Evolutionary conservation across 768 basidiomycete genomes (phyloP), one percentile per base, ranked within the genome.

Genomic region (Trametes villosa): DNA sequence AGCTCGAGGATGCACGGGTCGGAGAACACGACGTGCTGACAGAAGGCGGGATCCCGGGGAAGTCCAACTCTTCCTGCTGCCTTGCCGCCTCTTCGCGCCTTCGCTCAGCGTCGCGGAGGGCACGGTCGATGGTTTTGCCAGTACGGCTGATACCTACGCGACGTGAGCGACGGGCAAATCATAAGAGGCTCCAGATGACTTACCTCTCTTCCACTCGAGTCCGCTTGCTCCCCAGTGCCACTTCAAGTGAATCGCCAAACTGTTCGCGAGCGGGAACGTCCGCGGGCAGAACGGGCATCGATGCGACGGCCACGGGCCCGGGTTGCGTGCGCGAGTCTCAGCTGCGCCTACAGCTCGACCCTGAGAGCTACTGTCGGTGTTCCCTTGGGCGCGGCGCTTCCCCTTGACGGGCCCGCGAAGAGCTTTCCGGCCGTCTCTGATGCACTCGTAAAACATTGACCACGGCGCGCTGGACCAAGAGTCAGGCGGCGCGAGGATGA

Each of bases 161-260:
- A 40, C 17, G 20, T 12, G 15, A 27, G 29, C 17, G 9, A 33
- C 24, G 20, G 24, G 33, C 12, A 51, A 15, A 51, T 6, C 31
- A 36, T 22, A 4, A 22, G 18, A 33, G 9, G 22, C 27, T 15
- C 12, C 26, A 4, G 13, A 6, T 26, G 1, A 46, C 47, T 24
- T 46, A 67, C 66, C 66, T 33, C 41, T 34, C 42, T 50, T 62
- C 66, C 66, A 64, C 0, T 60, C 63, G 0, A 67, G 45, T 2
- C 41, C 29, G 9, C 36, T 64, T 29, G 56, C 54, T 30, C 66
- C 66, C 60, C 63, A 67, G 29, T 67, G 66, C 66, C 66, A 67
- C 44, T 67, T 67, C 3, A 64, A 54, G 20, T 67, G 66, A 8
- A 67, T 53, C 30, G 63, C 60, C 4, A 67, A 53, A 5, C 66